Evolutionary conservation across 306 rosid species (phyloP), one percentile per base, ranked within the genome.

Genomic region (Prunus campanulata): DNA sequence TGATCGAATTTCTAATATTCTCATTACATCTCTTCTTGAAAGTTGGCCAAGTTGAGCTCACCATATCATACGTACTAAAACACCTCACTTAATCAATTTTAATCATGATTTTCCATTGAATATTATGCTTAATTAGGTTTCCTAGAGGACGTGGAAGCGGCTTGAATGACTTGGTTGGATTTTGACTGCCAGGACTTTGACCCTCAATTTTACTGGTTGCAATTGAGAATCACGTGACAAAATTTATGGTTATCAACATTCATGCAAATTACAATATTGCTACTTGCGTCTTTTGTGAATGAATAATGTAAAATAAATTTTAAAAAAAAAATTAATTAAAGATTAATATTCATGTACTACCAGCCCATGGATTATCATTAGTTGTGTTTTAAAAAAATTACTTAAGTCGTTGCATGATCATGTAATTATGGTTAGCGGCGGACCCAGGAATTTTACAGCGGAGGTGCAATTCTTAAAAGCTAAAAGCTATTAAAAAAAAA

Each of bases 141-240:
- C 74, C 19, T 59, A 25, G 4, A 47, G n/a, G 14, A 56, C 19
- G 29, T 50, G 46, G 8, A 48, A 75, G 62, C 83, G 30, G 16
- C 74, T 75, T 63, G 63, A 75, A 77, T 78, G 54, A 55, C 70
- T 55, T 51, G 71, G 67, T 14, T 66, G 55, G 10, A 50, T 51
- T 76, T 77, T 82, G 85, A 75, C 81, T 57, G 66, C 70, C 56
- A 68, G 49, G 75, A 54, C 62, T 78, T 78, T 76, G 87, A 86
- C 76, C 69, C 50, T 80, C 50, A 80, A 60, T 39, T 70, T 80
- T 46, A 48, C 48, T 10, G 25, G 51, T 22, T 60, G 47, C 25
- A n/a, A 19, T 24, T 56, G 71, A 61, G 46, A 20, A 44, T 72
- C 85, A 74, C 83, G 79, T 83, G 81, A 39, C 77, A 83, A 46